Evolutionary conservation across 2,329 filamentous ascomycete genomes (phyloP).

Genomic region (Stagonosporopsis chrysanthemi): DNA sequence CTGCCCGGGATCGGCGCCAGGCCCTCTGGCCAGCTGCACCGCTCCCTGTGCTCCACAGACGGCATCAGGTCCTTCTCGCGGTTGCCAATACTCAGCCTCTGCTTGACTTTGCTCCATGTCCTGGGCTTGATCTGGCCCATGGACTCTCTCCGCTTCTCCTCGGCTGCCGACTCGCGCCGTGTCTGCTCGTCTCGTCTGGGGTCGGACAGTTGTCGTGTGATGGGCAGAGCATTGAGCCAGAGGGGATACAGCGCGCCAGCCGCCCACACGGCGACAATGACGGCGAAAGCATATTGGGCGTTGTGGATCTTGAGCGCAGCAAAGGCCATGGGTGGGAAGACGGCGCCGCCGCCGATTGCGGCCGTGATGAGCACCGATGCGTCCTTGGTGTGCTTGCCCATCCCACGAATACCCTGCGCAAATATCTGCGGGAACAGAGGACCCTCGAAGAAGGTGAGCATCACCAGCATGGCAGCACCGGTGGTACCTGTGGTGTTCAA

Average conservation of each 20-base stretch:
- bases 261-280: slow-evolving; percentile 61
- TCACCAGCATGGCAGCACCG: slow-evolving; percentile 57
- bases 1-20: slow-evolving; percentile 21
- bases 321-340: slow-evolving; percentile 64
- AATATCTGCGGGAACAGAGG: slow-evolving; percentile 67
- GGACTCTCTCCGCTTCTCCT: slow-evolving; percentile 32
- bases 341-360: slow-evolving; percentile 62
- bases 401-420: slow-evolving; percentile 64
- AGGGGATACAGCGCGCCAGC: slow-evolving; percentile 62
- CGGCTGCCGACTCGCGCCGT: slow-evolving; percentile 33
- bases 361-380: slow-evolving; percentile 62
- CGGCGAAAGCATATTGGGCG: slow-evolving; percentile 59
- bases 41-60: slow-evolving; percentile 42
- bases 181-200: slow-evolving; percentile 51
- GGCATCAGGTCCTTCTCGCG: slow-evolving; percentile 35
- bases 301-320: slow-evolving; percentile 52
- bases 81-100: slow-evolving; percentile 28
- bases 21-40: slow-evolving; percentile 42
- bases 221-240: slow-evolving; percentile 59
- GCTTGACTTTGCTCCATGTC: slow-evolving; percentile 36
- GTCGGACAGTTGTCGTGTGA: slow-evolving; percentile 60
- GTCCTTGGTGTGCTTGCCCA: slow-evolving; percentile 65
- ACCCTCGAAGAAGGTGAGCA: slow-evolving; percentile 67
- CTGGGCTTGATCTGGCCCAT: slow-evolving; percentile 26
- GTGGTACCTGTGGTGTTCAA: slow-evolving; percentile 55